A percentile compares a stretch with the other conserved stretches of the same genome.
Evolutionary conservation across 2,329 filamentous ascomycete species (phyloP).

Genomic region (Microdochium bolleyi): DNA sequence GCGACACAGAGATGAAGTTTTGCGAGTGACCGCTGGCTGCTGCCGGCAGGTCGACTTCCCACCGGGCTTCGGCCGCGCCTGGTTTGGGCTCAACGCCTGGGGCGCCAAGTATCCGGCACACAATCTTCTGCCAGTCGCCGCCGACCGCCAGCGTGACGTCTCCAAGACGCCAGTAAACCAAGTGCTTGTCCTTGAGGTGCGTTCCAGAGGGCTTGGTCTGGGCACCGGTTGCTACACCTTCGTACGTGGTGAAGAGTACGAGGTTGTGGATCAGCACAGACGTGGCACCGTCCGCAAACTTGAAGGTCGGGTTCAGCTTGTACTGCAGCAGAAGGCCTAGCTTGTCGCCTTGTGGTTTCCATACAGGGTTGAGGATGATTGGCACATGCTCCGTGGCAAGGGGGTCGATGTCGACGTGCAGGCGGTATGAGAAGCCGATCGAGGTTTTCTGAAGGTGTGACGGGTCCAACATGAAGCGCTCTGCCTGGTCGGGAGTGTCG

Average conservation of each 20-base stretch:
- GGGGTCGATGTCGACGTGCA: slow-evolving; percentile 57
- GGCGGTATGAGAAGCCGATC: slow-evolving; percentile 86
- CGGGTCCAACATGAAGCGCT: slow-evolving; percentile 73
- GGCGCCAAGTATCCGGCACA: slow-evolving; percentile 71
- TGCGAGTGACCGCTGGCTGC: slow-evolving; percentile 33
- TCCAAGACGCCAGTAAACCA: slow-evolving; percentile 75
- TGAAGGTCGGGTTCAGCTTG: slow-evolving; percentile 65
- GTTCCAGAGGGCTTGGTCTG: slow-evolving; percentile 76
- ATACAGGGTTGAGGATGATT: slow-evolving; percentile 63
- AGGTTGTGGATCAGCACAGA: slow-evolving; percentile 64
- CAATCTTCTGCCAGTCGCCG: slow-evolving; percentile 63
- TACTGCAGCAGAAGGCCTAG: slow-evolving; percentile 83
- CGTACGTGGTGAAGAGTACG: slow-evolving; percentile 63
- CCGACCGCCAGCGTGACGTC: slow-evolving; percentile 61
- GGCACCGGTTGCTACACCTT: slow-evolving; percentile 57
- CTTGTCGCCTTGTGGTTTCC: slow-evolving; percentile 80
- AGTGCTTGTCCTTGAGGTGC: slow-evolving; percentile 66
- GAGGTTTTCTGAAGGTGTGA: slow-evolving; percentile 64
- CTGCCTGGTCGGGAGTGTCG: slow-evolving; percentile 53
- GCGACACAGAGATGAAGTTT: slow-evolving; percentile 53
- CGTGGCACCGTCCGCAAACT: slow-evolving; percentile 27
- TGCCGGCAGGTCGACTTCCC: slow-evolving; percentile 52
- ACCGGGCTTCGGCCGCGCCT: slow-evolving; percentile 74
- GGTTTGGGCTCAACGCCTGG: slow-evolving; percentile 63
- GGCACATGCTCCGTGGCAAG: slow-evolving; percentile 54